These are phyloP conservation scores for Durusdinium trenchii DNA, from an alignment of 73 alveolate species.

Conservation along the genomic window DNA sequence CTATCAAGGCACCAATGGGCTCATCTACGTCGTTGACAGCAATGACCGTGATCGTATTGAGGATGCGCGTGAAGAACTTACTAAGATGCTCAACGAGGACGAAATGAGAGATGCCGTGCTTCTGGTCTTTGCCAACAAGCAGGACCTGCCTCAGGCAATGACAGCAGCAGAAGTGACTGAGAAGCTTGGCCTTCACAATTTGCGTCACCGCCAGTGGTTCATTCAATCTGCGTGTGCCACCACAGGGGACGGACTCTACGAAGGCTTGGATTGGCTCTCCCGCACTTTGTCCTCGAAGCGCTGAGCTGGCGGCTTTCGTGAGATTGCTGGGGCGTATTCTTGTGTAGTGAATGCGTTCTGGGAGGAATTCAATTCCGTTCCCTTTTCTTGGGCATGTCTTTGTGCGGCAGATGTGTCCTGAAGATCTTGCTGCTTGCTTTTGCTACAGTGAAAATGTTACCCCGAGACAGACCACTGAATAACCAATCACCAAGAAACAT, in stretches of 20 bases:
- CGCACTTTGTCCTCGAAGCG: constrained; percentile 47
- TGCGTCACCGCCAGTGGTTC: constrained; percentile 99
- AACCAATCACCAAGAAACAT: too few species aligned
- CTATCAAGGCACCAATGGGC: constrained; percentile 99
- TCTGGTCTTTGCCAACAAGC: constrained; percentile 99
- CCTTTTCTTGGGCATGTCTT: too few species aligned
- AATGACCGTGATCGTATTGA: constrained; percentile 99
- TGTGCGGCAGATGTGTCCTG: too few species aligned
- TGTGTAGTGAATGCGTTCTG: constrained; percentile 55
- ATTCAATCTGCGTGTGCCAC: constrained; percentile 97
- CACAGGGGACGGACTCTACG: constrained; percentile 98
- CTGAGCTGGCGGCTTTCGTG: constrained; percentile 35
- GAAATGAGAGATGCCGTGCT: constrained; percentile 98
- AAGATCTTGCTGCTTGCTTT: too few species aligned
- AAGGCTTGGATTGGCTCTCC: constrained; percentile 67
- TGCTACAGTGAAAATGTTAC: too few species aligned
- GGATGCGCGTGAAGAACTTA: constrained; percentile 98
- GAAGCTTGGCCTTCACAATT: constrained; percentile 97
- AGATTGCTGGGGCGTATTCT: constrained; percentile 5
- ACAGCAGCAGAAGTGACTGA: constrained; percentile 98
- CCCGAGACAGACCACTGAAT: too few species aligned
- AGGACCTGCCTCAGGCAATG: constrained; percentile 98
- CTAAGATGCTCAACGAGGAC: constrained; percentile 98
- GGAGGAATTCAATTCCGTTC: too few species aligned
- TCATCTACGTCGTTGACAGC: constrained; percentile 99